phyloP scores from a whole-genome alignment of 805 yeast species.

The Lachancea meyersii region DNA sequence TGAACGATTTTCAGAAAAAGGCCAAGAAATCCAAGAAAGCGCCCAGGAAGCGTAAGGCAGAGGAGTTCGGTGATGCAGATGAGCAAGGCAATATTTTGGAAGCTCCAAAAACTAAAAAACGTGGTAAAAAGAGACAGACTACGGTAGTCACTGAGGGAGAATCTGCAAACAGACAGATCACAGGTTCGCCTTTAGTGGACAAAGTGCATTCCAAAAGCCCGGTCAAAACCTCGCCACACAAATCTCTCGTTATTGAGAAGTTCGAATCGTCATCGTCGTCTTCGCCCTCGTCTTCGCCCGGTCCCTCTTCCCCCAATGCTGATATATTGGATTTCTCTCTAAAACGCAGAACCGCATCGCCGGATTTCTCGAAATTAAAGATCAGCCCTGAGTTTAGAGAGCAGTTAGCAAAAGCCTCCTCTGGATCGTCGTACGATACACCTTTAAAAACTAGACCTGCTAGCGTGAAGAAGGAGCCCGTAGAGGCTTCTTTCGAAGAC shows the following conservation, averaged over 20 bases:
- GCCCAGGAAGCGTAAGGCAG: constrained; percentile 5
- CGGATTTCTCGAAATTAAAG: constrained; percentile 31
- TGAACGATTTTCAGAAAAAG: constrained; percentile 8
- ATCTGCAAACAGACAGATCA: neutral
- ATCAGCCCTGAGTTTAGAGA: constrained; percentile 35
- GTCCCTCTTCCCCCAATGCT: constrained; percentile 1
- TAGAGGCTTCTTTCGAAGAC: constrained; percentile 3
- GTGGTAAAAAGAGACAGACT: constrained; percentile 11
- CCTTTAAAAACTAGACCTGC: constrained; percentile 3
- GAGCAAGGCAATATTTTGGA: neutral
- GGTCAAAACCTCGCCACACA: constrained; percentile 19
- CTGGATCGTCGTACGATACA: constrained; percentile 5
- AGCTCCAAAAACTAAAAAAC: constrained; percentile 4
- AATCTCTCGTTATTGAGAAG: constrained; percentile 18
- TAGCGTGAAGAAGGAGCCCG: neutral
- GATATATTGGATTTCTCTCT: constrained; percentile 17
- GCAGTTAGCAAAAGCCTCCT: constrained; percentile 20
- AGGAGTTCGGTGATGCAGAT: neutral
- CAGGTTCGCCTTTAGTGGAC: constrained; percentile 20
- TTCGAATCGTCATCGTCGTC: constrained; percentile 21
- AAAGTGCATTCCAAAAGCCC: constrained; percentile 24
- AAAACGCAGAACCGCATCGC: constrained; percentile 26
- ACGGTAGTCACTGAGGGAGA: neutral
- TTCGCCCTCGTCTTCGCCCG: constrained; percentile 3
- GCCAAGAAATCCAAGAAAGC: constrained; percentile 13